phyloP scores from a whole-genome alignment of 768 basidiomycete species.

The Tulasnella sp. region DNA sequence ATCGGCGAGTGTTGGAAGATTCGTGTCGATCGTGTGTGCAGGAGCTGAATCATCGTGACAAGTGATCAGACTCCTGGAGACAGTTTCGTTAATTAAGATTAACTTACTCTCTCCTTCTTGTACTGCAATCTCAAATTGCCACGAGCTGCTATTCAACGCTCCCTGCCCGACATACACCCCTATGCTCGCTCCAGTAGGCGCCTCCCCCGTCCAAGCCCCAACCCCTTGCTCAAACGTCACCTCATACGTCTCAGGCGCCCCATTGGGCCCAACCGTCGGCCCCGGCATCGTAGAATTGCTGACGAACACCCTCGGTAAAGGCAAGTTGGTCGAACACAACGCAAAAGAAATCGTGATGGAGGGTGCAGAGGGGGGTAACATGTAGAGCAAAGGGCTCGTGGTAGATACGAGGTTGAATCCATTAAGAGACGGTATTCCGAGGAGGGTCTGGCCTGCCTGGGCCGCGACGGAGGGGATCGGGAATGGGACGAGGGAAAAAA shows the following conservation, averaged over 20 bases:
- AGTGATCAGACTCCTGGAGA: neutral
- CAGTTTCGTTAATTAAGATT: slow-evolving; percentile 11
- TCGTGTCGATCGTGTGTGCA: slow-evolving; percentile 36
- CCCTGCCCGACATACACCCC: slow-evolving; percentile 32
- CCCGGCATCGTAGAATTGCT: slow-evolving; percentile 36
- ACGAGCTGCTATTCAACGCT: slow-evolving; percentile 23
- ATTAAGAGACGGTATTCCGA: slow-evolving; percentile 10
- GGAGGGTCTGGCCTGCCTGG: neutral
- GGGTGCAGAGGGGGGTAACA: slow-evolving; percentile 24
- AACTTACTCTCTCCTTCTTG: slow-evolving; percentile 34
- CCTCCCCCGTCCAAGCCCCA: slow-evolving; percentile 42
- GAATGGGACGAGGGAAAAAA: neutral
- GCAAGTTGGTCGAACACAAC: slow-evolving; percentile 24
- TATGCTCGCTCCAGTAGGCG: slow-evolving; percentile 42
- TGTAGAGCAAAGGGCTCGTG: slow-evolving; percentile 21
- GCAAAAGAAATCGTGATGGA: slow-evolving; percentile 29
- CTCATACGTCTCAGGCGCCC: slow-evolving; percentile 26
- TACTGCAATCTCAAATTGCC: slow-evolving; percentile 49
- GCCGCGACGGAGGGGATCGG: neutral
- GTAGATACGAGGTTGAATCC: neutral
- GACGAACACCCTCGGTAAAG: slow-evolving; percentile 42
- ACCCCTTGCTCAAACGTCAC: slow-evolving; percentile 37
- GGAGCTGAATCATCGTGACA: slow-evolving; percentile 30
- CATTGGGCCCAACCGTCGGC: slow-evolving; percentile 30
- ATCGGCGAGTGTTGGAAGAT: slow-evolving; percentile 55